Percentiles rank a stretch among this genome's conserved stretches.
Conservation (phyloP, 2,329 filamentous ascomycete genomes). For the Microsporum audouinii region DNA sequence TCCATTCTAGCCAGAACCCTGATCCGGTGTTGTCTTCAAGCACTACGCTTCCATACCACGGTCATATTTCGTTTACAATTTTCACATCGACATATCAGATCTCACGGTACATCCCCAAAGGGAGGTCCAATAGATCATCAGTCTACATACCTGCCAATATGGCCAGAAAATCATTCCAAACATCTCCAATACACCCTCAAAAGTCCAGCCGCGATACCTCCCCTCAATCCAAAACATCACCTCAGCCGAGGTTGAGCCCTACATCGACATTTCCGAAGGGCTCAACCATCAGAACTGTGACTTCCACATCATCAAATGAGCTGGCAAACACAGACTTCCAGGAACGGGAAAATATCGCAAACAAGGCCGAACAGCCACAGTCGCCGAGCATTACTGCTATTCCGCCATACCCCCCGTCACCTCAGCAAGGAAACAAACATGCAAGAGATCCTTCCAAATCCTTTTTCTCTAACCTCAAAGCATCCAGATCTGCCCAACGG, state of each 20-base stretch:
- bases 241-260: constrained; percentile 10
- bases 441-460: constrained; percentile 35
- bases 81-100: constrained; percentile 1
- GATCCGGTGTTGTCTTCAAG: not conserved
- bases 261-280: constrained; percentile 10
- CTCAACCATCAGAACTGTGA: constrained; percentile 32
- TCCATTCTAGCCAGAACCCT: not conserved
- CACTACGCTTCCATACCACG: not conserved
- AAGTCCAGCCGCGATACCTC: constrained; percentile 10
- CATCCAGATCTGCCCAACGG: constrained; percentile 35
- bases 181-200: constrained; percentile 10
- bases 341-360: constrained; percentile 11
- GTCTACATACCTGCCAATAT: constrained; percentile 9
- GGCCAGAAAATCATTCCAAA: constrained; percentile 13
- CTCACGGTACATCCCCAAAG: not conserved
- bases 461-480: constrained; percentile 38
- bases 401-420: constrained; percentile 35
- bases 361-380: constrained; percentile 17
- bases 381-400: constrained; percentile 37
- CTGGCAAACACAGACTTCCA: constrained; percentile 5
- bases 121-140: not conserved
- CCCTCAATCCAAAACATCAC: constrained; percentile 4
- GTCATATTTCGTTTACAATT: not conserved
- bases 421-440: constrained; percentile 29
- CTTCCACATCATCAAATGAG: constrained; percentile 11